Evolutionary conservation across 202 grass and related monocot genomes (phyloP).

Genomic region (Setaria viridis): DNA sequence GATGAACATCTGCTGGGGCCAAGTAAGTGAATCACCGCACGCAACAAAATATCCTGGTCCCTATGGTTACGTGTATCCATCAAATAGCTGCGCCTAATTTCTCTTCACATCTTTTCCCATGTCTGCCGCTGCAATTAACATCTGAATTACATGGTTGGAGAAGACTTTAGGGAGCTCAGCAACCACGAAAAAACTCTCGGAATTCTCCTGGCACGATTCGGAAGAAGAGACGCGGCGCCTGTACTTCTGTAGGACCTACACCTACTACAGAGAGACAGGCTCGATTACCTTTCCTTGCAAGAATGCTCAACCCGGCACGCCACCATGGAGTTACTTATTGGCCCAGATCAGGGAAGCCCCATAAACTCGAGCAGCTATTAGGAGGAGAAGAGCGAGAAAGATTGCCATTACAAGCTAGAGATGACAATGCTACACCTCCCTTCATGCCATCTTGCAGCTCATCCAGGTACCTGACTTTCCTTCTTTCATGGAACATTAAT

Average conservation of each 20-base stretch:
- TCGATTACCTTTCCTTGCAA: constrained; percentile 44
- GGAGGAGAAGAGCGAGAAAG: neutral
- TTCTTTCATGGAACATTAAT: neutral
- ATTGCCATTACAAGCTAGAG: neutral
- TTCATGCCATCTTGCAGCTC: constrained; percentile 7
- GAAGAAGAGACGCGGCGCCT: constrained; percentile 4
- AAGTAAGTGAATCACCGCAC: constrained; percentile 19
- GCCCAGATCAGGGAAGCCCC: constrained; percentile 1
- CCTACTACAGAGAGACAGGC: constrained; percentile 25
- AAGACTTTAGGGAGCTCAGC: neutral
- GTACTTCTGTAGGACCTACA: constrained; percentile 42
- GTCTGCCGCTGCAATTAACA: neutral
- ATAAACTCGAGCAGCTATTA: neutral
- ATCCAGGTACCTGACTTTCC: constrained; percentile 20
- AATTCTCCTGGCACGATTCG: constrained; percentile 2
- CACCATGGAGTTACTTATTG: constrained; percentile 51
- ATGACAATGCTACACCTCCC: constrained; percentile 31
- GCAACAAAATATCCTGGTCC: neutral
- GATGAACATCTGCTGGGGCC: neutral
- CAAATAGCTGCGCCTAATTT: neutral
- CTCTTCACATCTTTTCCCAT: neutral
- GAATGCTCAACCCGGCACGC: constrained; percentile 44
- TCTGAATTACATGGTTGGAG: neutral
- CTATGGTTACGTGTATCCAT: constrained; percentile 5
- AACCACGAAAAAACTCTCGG: constrained; percentile 19